Conservation (phyloP, 2,329 filamentous ascomycete genomes). For the Claviceps sp. region DNA sequence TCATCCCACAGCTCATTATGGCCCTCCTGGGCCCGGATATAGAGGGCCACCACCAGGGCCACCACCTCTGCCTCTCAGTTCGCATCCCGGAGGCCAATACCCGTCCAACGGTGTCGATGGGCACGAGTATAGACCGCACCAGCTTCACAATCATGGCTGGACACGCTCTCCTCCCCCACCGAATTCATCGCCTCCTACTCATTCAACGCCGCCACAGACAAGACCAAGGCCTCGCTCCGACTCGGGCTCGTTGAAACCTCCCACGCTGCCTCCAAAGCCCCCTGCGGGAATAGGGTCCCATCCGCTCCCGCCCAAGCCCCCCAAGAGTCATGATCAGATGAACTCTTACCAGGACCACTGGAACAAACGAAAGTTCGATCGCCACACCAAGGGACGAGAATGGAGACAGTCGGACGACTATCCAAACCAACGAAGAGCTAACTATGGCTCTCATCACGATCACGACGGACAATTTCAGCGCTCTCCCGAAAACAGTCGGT, state of each 20-base stretch:
- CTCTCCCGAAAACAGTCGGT: conserved; percentile 2
- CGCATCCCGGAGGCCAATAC: conserved; percentile 4
- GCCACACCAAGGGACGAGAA: conserved; percentile 17
- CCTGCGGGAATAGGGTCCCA: conserved; percentile 7
- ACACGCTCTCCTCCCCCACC: conserved; percentile 3
- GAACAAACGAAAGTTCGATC: conserved; percentile 19
- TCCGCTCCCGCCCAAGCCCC: conserved; percentile 21
- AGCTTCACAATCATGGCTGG: conserved; percentile 4
- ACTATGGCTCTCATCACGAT: neutral
- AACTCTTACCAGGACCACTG: conserved; percentile 17
- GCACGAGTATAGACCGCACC: conserved; percentile 2
- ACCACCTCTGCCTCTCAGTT: conserved; percentile 5
- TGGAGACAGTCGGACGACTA: conserved; percentile 9
- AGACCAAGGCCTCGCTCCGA: neutral
- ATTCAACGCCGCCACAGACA: neutral
- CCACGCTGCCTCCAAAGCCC: conserved; percentile 6
- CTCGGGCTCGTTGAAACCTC: conserved; percentile 1
- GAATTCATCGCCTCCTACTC: neutral
- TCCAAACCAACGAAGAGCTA: neutral
- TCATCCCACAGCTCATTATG: conserved; percentile 8
- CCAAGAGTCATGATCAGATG: conserved; percentile 14
- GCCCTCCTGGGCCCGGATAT: conserved; percentile 8
- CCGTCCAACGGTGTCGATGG: neutral
- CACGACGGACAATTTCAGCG: neutral
- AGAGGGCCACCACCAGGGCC: conserved; percentile 1